Base-by-base conservation (phyloP, 2,329 filamentous ascomycete genomes). In the Fusarium sp. region DNA sequence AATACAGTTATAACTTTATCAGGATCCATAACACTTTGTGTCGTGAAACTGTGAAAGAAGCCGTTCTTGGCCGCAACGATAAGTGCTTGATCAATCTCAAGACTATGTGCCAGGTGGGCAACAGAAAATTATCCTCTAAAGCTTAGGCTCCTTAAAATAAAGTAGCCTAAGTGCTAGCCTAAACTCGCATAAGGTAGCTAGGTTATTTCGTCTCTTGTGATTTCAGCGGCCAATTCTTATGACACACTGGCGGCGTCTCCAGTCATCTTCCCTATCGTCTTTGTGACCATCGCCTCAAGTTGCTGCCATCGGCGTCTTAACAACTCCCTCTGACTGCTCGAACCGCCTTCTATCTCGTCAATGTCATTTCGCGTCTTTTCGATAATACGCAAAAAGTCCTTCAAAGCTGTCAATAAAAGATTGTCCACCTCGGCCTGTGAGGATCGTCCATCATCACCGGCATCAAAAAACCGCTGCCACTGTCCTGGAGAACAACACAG, bases 381-480 rank as follows among this genome's bases (percentile, higher is more conserved):
- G 12, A 81, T 76, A 25, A 72, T 77, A 6, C 55, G 71, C 32
- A 78, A 72, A 55, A 82, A 83, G 54, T 81, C 81, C 11, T 72
- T 72, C 43, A 87, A 58, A 10, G 86, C 69, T 25, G 72, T 73
- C 7, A 77, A 51, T 15, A 88, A 66, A 30, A 84, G 18, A 16
- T 53, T 61, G 38, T 80, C 73, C 3, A 83, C 83, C 43, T 78
- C 76, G 6, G 20, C 72, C 70, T 87, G 83, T 42, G 83, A 81
- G 14, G 82, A 83, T 29, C 84, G 81, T 3, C 83, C 82, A 8
- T 83, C 84, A 32, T 84, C 85, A 29, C 84, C 82, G 7, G 76
- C 75, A 5, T 80, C 74, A 63, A 79, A 70, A 56, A 77, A 79
- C 79, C 85, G 85, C 73, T 81, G 78, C 45, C 79, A 79, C 5